Evolutionary conservation across 768 basidiomycete genomes (phyloP), one percentile per base, ranked within the genome.

Genomic region (Leccinellum rugosiceps): DNA sequence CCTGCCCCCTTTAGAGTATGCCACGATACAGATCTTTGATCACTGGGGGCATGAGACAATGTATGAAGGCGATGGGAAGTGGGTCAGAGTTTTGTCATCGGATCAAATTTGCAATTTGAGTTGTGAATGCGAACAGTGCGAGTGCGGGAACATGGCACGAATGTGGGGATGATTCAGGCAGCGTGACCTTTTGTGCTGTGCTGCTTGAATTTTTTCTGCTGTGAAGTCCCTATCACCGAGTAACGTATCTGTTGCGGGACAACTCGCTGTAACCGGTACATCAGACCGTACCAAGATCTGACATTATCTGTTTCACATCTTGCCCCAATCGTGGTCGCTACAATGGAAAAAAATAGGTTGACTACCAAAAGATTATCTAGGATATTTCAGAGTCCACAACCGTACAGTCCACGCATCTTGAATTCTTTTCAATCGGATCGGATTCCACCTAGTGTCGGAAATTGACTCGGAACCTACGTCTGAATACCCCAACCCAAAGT

Each of bases 1-100:
- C 73, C 77, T 0, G 65, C 71, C 17, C n/a, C 71, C 74, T 43
- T 78, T 80, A 50, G 71, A 74, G 60, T 80, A 79, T 55, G 53
- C 1, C 75, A n/a, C 71, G 0, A 63, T 72, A 57, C 64, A 62
- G 19, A 62, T 68, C 26, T 77, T 73, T 59, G 71, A 73, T 35
- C 34, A 17, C 34, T 35, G 25, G 25, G 25, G 25, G 25, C 25
- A 25, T 25, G 25, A 25, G 2, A 25, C 25, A 2, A 28, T 1
- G 28, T 28, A 68, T 79, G 75, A 72, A n/a, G n/a, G n/a, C n/a
- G n/a, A n/a, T n/a, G n/a, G n/a, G 77, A 34, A 73, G 69, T 54
- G 66, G 56, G 23, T 74, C 75, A 4, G 77, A 80, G 62, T 56
- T 71, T 59, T 74, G 25, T 25, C 25, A 72, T 58, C 65, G 75